Evolutionary conservation across 2,329 filamentous ascomycete species (phyloP).

Genomic region (Beauveria asiatica): DNA sequence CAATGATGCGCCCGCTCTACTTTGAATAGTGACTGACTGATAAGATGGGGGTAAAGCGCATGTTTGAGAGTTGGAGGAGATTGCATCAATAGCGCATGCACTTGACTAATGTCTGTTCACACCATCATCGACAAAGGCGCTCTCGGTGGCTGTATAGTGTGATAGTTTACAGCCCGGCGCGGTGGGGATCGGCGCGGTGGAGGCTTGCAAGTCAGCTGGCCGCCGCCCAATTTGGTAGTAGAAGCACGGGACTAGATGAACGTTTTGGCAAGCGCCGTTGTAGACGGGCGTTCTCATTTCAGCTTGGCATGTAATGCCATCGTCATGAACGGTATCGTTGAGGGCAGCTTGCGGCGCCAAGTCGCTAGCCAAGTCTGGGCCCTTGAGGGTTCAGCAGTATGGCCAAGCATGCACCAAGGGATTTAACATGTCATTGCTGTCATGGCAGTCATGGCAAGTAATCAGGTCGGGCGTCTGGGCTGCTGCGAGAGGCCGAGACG

Average conservation of each 20-base stretch:
- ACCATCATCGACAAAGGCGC: background rate
- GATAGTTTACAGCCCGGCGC: background rate
- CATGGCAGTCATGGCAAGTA: too few species aligned
- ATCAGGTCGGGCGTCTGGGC: too few species aligned
- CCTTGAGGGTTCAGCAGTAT: background rate
- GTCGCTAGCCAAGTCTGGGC: background rate
- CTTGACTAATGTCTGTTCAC: background rate
- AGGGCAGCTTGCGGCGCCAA: background rate
- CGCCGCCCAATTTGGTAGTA: background rate
- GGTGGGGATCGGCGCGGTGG: background rate
- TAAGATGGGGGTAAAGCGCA: too few species aligned
- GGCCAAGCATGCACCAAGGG: too few species aligned
- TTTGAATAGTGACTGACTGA: background rate
- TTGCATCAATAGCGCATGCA: background rate
- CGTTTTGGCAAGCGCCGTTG: background rate
- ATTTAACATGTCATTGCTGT: too few species aligned
- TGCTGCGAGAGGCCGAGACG: too few species aligned
- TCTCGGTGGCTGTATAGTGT: background rate
- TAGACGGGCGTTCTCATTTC: background rate
- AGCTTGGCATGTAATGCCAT: background rate
- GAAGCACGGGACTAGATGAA: background rate
- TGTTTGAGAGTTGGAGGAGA: background rate
- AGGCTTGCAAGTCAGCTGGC: conserved; percentile 2
- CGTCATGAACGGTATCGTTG: background rate
- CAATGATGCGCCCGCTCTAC: background rate